phyloP scores from a whole-genome alignment of 495 filamentous ascomycete genomes.

The Penicillium daleae region DNA sequence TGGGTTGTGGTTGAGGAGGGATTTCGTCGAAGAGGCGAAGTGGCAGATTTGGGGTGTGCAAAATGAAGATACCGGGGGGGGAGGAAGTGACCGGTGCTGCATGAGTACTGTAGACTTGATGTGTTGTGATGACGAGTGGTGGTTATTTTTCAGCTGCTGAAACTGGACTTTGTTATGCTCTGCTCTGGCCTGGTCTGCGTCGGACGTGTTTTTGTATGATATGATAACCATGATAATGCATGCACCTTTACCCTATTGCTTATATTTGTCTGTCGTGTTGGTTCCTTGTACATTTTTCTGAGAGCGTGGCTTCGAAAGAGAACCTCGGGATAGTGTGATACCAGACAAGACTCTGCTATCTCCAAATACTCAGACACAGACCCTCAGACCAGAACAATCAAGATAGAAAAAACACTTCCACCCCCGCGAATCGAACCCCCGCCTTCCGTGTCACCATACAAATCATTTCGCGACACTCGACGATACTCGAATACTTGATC shows the following conservation, averaged over 20 bases:
- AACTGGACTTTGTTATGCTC: background rate
- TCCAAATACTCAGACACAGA: no score
- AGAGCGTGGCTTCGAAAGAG: no score
- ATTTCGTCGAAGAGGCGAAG: slow-evolving; percentile 48
- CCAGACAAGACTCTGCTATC: no score
- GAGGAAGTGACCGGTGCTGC: slow-evolving; percentile 43
- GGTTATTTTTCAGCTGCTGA: background rate
- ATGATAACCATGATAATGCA: slow-evolving; percentile 27
- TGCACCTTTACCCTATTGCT: background rate
- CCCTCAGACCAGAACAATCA: no score
- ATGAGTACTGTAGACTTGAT: background rate
- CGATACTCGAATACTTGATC: no score
- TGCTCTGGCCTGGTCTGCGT: background rate
- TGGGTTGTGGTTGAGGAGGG: slow-evolving; percentile 46
- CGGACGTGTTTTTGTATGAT: slow-evolving; percentile 18
- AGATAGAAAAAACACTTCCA: no score
- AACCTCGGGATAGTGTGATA: no score
- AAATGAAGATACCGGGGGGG: slow-evolving; percentile 63
- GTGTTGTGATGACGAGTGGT: background rate
- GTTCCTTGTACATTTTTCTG: no score
- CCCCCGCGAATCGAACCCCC: no score
- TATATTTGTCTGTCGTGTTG: no score
- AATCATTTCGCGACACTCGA: no score
- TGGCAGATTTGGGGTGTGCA: slow-evolving; percentile 60
- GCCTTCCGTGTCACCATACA: no score